Conservation (phyloP, 495 filamentous ascomycete genomes). For the Thermochaetoides thermophila region DNA sequence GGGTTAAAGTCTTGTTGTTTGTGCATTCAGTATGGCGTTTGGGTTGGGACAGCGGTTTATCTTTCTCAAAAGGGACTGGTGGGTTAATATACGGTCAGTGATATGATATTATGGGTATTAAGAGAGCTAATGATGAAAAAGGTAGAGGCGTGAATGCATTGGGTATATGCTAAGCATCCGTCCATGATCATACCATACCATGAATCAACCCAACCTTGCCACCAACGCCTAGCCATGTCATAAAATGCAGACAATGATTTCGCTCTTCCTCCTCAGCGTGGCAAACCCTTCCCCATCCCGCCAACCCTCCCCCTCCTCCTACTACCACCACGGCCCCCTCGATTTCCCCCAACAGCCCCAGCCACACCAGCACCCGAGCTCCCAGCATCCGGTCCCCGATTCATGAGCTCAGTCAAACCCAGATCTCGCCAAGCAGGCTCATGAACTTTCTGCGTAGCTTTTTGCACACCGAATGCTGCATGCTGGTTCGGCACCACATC, state of each 20-base stretch:
- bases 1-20: background rate
- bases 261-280: constrained; percentile 22
- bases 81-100: background rate
- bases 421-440: constrained; percentile 81
- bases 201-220: too few species aligned
- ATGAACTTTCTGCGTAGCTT: constrained; percentile 57
- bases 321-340: constrained; percentile 4
- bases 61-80: too few species aligned
- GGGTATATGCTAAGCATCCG: background rate
- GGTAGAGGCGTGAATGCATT: background rate
- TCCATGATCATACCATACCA: too few species aligned
- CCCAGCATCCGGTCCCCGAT: constrained; percentile 26
- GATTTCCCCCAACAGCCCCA: constrained; percentile 5
- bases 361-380: constrained; percentile 1
- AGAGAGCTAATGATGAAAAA: background rate
- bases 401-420: constrained; percentile 58
- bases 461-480: constrained; percentile 86
- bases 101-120: constrained; percentile 1
- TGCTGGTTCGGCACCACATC: constrained; percentile 96
- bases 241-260: too few species aligned
- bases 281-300: constrained; percentile 32
- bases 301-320: too few species aligned
- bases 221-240: constrained; percentile 4
- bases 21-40: constrained; percentile 16
- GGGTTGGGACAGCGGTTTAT: background rate